Percentiles rank a stretch among this genome's conserved stretches.
Evolutionary conservation across 768 basidiomycete genomes (phyloP).

Genomic region (Cystofilobasidium capitatum): DNA sequence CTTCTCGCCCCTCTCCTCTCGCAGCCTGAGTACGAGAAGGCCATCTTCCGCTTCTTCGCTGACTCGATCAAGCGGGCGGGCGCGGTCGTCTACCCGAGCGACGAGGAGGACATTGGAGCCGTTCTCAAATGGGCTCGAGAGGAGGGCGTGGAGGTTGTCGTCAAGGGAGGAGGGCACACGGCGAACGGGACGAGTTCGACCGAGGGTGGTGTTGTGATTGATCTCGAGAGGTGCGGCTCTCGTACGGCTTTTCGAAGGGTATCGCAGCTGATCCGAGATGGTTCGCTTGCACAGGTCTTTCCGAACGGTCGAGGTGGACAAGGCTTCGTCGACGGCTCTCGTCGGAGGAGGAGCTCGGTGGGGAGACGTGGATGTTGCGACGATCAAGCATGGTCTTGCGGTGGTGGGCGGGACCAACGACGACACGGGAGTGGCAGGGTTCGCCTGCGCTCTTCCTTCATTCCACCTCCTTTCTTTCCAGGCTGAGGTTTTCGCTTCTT

Average conservation of each 20-base stretch:
- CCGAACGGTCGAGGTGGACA: constrained; percentile 20
- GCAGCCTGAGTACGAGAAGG: background rate
- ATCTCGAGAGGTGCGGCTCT: constrained; percentile 10
- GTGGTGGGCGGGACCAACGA: constrained; percentile 29
- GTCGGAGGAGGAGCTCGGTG: constrained; percentile 26
- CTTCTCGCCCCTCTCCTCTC: too few species aligned
- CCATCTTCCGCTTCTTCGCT: background rate
- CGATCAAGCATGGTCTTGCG: constrained; percentile 31
- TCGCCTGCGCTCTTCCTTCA: background rate
- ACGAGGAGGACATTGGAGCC: background rate
- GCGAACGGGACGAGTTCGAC: constrained; percentile 19
- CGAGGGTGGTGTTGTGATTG: constrained; percentile 24
- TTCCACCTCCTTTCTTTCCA: too few species aligned
- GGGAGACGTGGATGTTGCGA: constrained; percentile 24
- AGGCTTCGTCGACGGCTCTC: constrained; percentile 6
- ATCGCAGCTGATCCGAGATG: background rate
- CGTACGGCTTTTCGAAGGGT: background rate
- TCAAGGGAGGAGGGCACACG: constrained; percentile 26
- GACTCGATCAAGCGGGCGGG: background rate
- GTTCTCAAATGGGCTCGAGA: background rate
- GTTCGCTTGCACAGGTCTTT: background rate
- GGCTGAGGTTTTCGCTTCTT: background rate
- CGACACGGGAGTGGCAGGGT: constrained; percentile 25
- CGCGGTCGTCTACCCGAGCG: background rate
- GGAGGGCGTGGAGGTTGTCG: constrained; percentile 10